Conservation (phyloP, 345 rosid species). For the Populus alba region DNA sequence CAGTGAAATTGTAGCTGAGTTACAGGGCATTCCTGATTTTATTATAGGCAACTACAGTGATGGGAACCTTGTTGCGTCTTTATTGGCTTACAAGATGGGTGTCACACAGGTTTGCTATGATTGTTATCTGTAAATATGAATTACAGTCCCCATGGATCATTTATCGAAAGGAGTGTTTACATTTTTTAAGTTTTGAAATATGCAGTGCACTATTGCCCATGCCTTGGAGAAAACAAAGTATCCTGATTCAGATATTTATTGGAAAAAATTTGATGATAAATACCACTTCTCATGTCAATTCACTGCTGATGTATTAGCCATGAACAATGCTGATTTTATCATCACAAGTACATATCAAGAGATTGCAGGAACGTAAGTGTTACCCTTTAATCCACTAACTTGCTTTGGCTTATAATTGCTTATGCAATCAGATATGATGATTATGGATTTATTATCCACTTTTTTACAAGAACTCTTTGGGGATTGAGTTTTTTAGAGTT, state of each 20-base stretch:
- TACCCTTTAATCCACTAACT: background rate
- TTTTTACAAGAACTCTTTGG: background rate
- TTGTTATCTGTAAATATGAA: background rate
- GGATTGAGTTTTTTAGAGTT: background rate
- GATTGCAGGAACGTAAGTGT: conserved; percentile 94
- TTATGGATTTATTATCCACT: background rate
- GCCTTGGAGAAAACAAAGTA: conserved; percentile 98
- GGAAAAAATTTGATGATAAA: conserved; percentile 88
- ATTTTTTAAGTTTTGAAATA: conserved; percentile 12
- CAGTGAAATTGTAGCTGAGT: conserved; percentile 77
- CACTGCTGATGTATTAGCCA: conserved; percentile 94
- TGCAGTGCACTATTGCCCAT: conserved; percentile 98
- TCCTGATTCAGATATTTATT: conserved; percentile 97
- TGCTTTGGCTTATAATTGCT: background rate
- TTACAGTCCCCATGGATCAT: background rate
- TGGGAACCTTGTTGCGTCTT: conserved; percentile 94
- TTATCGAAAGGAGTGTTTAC: background rate
- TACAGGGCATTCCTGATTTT: conserved; percentile 87
- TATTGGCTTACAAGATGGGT: conserved; percentile 90
- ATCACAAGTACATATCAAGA: conserved; percentile 99
- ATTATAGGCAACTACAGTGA: conserved; percentile 97
- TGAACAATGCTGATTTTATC: conserved; percentile 96
- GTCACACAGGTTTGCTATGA: conserved; percentile 66
- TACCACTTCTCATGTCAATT: conserved; percentile 98
- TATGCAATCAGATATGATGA: background rate